A percentile compares a stretch with the other conserved stretches of the same genome.
Evolutionary conservation across 148 eudicot species (phyloP).

Genomic region (Rhododendron molle): DNA sequence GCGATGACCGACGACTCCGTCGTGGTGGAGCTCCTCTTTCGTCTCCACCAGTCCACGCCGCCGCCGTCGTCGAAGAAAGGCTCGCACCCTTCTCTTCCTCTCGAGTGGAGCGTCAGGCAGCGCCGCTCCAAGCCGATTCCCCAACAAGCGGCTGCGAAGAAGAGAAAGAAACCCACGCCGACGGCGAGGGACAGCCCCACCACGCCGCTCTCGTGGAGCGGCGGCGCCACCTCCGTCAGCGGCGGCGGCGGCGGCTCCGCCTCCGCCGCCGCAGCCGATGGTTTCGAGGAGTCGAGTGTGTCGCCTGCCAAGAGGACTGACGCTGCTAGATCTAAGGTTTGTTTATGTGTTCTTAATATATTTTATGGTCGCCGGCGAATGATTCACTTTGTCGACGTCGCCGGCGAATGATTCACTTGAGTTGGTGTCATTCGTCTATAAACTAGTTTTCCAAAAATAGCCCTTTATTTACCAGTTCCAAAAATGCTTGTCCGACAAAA

Average conservation of each 20-base stretch:
- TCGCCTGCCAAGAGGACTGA: constrained; percentile 10
- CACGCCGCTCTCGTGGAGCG: constrained; percentile 53
- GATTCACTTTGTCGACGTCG: no score
- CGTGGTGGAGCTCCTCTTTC: constrained; percentile 36
- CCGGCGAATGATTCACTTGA: constrained; percentile 7
- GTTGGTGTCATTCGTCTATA: constrained; percentile 5
- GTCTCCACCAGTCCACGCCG: constrained; percentile 16
- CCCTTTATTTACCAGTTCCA: not conserved
- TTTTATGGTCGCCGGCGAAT: constrained; percentile 1
- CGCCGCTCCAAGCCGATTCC: constrained; percentile 23
- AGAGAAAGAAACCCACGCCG: not conserved
- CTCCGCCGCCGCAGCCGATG: constrained; percentile 14
- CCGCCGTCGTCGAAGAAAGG: not conserved
- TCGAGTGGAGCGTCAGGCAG: constrained; percentile 37
- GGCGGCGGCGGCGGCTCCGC: constrained; percentile 20
- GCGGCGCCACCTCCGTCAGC: constrained; percentile 35
- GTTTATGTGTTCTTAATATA: not conserved
- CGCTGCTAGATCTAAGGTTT: constrained; percentile 44
- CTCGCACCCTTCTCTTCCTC: constrained; percentile 9
- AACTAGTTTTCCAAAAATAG: not conserved
- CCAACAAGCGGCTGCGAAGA: not conserved
- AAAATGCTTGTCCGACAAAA: not conserved
- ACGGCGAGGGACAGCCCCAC: constrained; percentile 38
- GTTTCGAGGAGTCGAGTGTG: constrained; percentile 32
- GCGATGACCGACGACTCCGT: constrained; percentile 32